These are phyloP conservation scores for Epichloe brachyelytri DNA, from an alignment of 2,329 filamentous ascomycete genomes.

Conservation along the genomic window DNA sequence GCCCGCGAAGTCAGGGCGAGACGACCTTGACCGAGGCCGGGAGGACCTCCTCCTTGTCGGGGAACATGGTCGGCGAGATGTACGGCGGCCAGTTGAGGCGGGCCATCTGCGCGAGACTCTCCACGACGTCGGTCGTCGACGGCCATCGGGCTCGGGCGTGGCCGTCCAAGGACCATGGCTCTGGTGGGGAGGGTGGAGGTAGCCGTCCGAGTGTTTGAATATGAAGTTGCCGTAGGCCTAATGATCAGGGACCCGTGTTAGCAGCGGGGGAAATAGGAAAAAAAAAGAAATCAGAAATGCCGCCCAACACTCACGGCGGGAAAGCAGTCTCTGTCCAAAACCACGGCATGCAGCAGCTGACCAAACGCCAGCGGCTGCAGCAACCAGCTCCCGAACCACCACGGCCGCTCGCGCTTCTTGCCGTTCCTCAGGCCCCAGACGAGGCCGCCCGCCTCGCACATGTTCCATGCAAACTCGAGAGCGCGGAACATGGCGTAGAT, in stretches of 20 bases:
- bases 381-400: slow-evolving; percentile 79
- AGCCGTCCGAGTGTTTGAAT: slow-evolving; percentile 64
- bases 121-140: slow-evolving; percentile 58
- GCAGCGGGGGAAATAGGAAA: neutral
- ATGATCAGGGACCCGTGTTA: too few species aligned
- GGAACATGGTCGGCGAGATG: slow-evolving; percentile 77
- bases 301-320: slow-evolving; percentile 35
- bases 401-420: slow-evolving; percentile 44
- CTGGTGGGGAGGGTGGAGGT: slow-evolving; percentile 62
- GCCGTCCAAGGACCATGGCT: slow-evolving; percentile 42
- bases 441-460: slow-evolving; percentile 60
- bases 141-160: slow-evolving; percentile 61
- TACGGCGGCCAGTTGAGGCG: slow-evolving; percentile 75
- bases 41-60: slow-evolving; percentile 48
- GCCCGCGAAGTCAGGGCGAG: slow-evolving; percentile 70
- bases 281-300: neutral
- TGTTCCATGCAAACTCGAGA: slow-evolving; percentile 77
- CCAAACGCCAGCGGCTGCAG: slow-evolving; percentile 64
- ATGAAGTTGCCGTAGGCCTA: slow-evolving; percentile 29
- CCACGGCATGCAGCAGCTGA: slow-evolving; percentile 61
- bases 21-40: slow-evolving; percentile 54
- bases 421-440: slow-evolving; percentile 47
- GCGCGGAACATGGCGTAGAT: slow-evolving; percentile 73
- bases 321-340: slow-evolving; percentile 66
- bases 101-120: slow-evolving; percentile 71